Evolutionary conservation across 2,329 filamentous ascomycete species (phyloP).

Genomic region (Colletotrichum navitas): DNA sequence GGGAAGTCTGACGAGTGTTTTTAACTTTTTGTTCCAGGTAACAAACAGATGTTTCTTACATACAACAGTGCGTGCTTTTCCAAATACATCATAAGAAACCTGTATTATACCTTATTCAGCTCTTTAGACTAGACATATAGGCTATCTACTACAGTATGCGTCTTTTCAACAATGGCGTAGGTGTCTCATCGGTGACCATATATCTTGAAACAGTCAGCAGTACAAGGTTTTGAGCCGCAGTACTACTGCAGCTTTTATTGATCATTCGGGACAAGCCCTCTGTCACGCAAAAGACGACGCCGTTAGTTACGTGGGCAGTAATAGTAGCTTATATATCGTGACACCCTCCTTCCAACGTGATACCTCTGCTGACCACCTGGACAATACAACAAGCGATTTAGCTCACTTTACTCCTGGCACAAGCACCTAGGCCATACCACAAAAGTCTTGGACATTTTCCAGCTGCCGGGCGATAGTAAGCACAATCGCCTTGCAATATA

Average conservation of each 20-base stretch:
- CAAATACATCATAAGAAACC: no score
- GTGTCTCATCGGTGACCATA: not conserved
- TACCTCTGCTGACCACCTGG: not conserved
- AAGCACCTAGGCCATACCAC: not conserved
- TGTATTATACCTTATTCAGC: no score
- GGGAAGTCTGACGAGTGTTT: no score
- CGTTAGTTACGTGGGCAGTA: no score
- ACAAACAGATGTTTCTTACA: no score
- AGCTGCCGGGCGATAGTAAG: not conserved
- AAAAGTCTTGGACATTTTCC: no score
- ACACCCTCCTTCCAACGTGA: not conserved
- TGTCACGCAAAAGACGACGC: no score
- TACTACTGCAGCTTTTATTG: not conserved
- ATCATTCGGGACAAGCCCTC: not conserved
- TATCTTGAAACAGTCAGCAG: rapidly evolving
- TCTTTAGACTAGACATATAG: not conserved
- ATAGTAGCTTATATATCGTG: no score
- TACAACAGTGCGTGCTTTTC: no score
- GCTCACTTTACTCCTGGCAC: no score
- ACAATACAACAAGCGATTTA: not conserved
- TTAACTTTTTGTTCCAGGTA: no score
- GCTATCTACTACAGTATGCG: not conserved
- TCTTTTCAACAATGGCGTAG: not conserved
- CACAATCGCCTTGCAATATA: not conserved
- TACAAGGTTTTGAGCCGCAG: not conserved